Percentiles rank a stretch among this genome's conserved stretches.
These are phyloP conservation scores for Murraya paniculata DNA, from an alignment of 345 rosid species.

Conservation along the genomic window DNA sequence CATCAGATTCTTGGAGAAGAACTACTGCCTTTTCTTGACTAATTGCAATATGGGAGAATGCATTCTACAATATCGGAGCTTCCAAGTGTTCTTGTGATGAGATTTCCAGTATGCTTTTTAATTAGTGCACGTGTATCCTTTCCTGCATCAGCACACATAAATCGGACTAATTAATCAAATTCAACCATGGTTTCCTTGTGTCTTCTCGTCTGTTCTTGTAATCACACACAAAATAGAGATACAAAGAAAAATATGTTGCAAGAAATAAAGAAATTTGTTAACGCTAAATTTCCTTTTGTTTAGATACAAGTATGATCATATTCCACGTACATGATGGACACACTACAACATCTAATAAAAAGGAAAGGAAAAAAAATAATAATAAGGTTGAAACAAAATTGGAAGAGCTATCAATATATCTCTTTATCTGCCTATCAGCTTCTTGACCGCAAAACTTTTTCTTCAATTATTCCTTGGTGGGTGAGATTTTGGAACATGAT, in stretches of 20 bases:
- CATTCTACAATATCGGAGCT: neutral
- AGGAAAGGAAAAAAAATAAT: conserved; percentile 5
- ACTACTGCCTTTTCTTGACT: neutral
- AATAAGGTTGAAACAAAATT: conserved; percentile 14
- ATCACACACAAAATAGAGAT: neutral
- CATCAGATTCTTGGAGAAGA: neutral
- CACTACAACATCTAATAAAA: conserved; percentile 1
- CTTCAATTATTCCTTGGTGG: conserved; percentile 55
- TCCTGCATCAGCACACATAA: conserved; percentile 14
- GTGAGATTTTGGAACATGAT: conserved; percentile 47
- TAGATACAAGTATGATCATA: conserved; percentile 31
- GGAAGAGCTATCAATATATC: neutral
- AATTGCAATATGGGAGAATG: no score
- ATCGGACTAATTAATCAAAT: neutral
- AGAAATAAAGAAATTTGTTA: neutral
- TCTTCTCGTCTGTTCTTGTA: neutral
- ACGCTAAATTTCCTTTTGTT: conserved; percentile 17
- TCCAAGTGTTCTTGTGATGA: conserved; percentile 5
- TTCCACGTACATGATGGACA: conserved; percentile 14
- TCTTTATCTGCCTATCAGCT: neutral
- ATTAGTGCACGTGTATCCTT: neutral
- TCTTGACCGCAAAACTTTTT: neutral
- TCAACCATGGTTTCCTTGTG: neutral
- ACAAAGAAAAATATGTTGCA: neutral
- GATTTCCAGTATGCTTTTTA: neutral